Conservation (phyloP, 2,329 filamentous ascomycete genomes). For the Aspergillus thermomutatus region DNA sequence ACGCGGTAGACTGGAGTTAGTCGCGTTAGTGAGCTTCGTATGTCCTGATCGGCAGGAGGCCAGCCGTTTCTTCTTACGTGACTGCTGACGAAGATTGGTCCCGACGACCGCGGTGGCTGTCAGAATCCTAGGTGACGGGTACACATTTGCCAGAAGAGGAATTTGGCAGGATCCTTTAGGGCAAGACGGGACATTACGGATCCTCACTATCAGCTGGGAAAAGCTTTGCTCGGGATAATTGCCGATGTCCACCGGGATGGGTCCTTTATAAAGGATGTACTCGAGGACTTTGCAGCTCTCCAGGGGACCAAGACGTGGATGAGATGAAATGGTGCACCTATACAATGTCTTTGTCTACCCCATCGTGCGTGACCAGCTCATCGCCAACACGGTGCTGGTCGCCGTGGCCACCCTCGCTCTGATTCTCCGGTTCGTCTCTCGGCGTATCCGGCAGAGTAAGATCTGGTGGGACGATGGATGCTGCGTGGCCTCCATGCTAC, state of each 20-base stretch:
- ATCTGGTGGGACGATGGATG: slow-evolving; percentile 32
- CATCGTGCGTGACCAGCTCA: slow-evolving; percentile 18
- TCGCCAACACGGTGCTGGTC: slow-evolving; percentile 23
- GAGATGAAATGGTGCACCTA: slow-evolving; percentile 1
- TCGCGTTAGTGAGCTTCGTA: too few relatives aligned
- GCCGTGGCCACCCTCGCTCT: slow-evolving; percentile 23
- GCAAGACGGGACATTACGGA: too few relatives aligned
- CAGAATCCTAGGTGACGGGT: background rate
- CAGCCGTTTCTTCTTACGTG: background rate
- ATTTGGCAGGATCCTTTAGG: background rate
- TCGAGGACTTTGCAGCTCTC: background rate
- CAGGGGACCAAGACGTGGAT: background rate
- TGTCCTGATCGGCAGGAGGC: background rate
- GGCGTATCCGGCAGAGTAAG: slow-evolving; percentile 23
- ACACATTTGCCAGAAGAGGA: background rate
- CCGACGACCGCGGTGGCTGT: background rate
- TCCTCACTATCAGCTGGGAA: background rate
- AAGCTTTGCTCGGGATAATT: background rate
- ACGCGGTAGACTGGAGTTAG: background rate
- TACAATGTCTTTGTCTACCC: slow-evolving; percentile 14
- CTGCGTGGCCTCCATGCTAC: slow-evolving; percentile 16
- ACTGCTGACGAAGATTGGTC: background rate
- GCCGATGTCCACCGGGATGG: too few relatives aligned
- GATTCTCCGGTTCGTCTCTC: slow-evolving; percentile 26
- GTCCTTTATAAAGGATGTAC: background rate